These are phyloP conservation scores for Arabidopsis arenosa DNA, from an alignment of 345 rosid species.

Conservation along the genomic window DNA sequence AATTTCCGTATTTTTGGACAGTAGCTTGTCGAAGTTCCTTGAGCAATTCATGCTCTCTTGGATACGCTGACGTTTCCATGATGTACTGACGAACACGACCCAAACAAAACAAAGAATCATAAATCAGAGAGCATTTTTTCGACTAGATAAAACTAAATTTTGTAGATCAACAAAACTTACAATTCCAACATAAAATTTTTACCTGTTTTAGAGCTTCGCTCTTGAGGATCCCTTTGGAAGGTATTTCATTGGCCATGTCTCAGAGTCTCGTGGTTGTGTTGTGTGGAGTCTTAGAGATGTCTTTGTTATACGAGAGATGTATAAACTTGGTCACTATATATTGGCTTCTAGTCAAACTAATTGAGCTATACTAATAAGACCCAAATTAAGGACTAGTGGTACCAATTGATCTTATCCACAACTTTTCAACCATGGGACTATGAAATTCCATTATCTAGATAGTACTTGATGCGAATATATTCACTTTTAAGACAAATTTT, in stretches of 20 bases:
- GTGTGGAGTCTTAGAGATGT: background rate
- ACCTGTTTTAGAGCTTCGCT: slow-evolving; percentile 36
- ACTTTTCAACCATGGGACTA: background rate
- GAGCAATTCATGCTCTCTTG: slow-evolving; percentile 62
- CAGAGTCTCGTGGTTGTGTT: slow-evolving; percentile 3
- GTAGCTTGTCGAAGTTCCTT: slow-evolving; percentile 56
- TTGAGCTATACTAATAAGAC: background rate
- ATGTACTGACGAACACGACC: slow-evolving; percentile 32
- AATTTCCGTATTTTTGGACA: slow-evolving; percentile 40
- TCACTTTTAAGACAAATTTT: no score
- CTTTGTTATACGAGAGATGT: slow-evolving; percentile 10
- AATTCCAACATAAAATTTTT: background rate
- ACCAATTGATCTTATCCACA: slow-evolving; percentile 17
- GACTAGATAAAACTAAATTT: background rate
- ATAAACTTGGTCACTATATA: slow-evolving; percentile 17
- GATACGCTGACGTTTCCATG: slow-evolving; percentile 51
- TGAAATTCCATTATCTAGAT: background rate
- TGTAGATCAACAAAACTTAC: slow-evolving; percentile 3
- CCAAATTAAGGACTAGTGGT: background rate
- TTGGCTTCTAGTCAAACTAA: slow-evolving; percentile 20
- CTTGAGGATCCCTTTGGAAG: slow-evolving; percentile 41
- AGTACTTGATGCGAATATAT: background rate
- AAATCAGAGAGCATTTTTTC: background rate
- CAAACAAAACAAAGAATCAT: background rate
- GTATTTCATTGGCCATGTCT: slow-evolving; percentile 36